Percentiles rank a stretch among this genome's conserved stretches.
phyloP scores from a whole-genome alignment of 805 yeast species.

The Candida nitratophila region DNA sequence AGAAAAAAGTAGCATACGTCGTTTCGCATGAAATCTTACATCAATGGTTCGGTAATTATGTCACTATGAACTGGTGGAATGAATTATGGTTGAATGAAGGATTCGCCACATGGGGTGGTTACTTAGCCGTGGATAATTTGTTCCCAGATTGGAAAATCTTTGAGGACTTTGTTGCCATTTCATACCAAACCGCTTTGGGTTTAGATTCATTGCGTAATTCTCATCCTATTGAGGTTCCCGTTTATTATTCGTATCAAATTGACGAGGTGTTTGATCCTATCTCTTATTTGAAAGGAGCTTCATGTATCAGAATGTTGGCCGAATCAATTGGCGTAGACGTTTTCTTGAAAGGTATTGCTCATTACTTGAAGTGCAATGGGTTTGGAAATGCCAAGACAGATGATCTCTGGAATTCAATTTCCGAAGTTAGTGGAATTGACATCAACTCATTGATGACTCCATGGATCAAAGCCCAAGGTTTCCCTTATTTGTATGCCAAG shows the following conservation, averaged over 20 bases:
- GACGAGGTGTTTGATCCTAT: slow-evolving; percentile 79
- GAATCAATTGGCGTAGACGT: slow-evolving; percentile 59
- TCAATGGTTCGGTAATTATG: slow-evolving; percentile 88
- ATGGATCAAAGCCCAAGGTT: slow-evolving; percentile 74
- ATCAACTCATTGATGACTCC: slow-evolving; percentile 52
- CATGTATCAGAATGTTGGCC: slow-evolving; percentile 71
- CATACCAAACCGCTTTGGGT: slow-evolving; percentile 43
- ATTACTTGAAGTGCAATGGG: slow-evolving; percentile 54
- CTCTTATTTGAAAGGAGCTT: slow-evolving; percentile 77
- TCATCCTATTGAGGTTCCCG: slow-evolving; percentile 80
- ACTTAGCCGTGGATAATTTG: slow-evolving; percentile 57
- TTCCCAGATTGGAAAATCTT: slow-evolving; percentile 81
- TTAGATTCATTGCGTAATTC: slow-evolving; percentile 56
- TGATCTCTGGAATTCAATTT: slow-evolving; percentile 65
- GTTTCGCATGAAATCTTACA: slow-evolving; percentile 85
- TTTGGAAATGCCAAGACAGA: slow-evolving; percentile 67
- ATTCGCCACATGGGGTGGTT: slow-evolving; percentile 83
- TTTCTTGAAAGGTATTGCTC: slow-evolving; percentile 67
- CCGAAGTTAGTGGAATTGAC: slow-evolving; percentile 56
- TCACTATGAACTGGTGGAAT: slow-evolving; percentile 94
- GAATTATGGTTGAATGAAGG: slow-evolving; percentile 88
- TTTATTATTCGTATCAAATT: slow-evolving; percentile 70
- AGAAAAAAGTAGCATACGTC: slow-evolving; percentile 73
- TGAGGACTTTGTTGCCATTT: slow-evolving; percentile 43
- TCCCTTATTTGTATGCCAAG: slow-evolving; percentile 54